These are phyloP conservation scores for Drechslerella stenobrocha DNA, from an alignment of 2,329 filamentous ascomycete genomes.

Conservation along the genomic window DNA sequence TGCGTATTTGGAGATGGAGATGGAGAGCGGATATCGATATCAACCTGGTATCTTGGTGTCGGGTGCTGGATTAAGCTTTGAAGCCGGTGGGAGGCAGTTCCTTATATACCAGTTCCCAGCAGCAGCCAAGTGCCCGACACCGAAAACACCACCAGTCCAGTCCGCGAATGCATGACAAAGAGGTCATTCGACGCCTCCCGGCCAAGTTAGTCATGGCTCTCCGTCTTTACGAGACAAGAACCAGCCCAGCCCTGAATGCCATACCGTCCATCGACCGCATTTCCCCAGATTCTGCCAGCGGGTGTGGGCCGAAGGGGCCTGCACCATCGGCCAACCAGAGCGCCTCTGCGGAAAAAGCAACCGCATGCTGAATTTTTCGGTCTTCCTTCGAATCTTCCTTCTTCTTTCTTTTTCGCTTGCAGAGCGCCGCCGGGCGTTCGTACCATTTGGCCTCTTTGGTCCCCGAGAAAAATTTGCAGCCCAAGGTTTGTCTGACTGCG, in stretches of 20 bases:
- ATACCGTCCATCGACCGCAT: no score
- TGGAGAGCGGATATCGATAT: slow-evolving; percentile 7
- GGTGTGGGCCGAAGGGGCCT: slow-evolving; percentile 45
- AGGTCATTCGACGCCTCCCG: slow-evolving; percentile 32
- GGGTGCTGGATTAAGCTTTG: slow-evolving; percentile 6
- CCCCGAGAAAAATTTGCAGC: slow-evolving; percentile 27
- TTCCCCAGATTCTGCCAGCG: slow-evolving; percentile 48
- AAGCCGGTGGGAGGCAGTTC: slow-evolving; percentile 38
- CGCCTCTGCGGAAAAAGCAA: slow-evolving; percentile 14
- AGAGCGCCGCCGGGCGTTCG: slow-evolving; percentile 39
- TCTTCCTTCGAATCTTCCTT: slow-evolving; percentile 10
- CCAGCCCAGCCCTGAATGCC: no score
- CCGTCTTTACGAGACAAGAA: slow-evolving; percentile 16
- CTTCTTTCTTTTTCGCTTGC: slow-evolving; percentile 18
- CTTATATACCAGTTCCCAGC: slow-evolving; percentile 46
- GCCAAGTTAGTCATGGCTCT: slow-evolving; percentile 45
- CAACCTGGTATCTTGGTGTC: neutral
- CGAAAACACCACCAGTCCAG: slow-evolving; percentile 13
- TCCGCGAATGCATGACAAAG: slow-evolving; percentile 44
- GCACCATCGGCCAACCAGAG: slow-evolving; percentile 39
- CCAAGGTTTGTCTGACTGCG: slow-evolving; percentile 8
- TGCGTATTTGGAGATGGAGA: slow-evolving; percentile 19
- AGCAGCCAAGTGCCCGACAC: slow-evolving; percentile 23
- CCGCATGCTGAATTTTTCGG: neutral
- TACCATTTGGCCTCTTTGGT: slow-evolving; percentile 15